phyloP scores from a whole-genome alignment of 2,329 filamentous ascomycete species.

The Trichophyton rubrum region DNA sequence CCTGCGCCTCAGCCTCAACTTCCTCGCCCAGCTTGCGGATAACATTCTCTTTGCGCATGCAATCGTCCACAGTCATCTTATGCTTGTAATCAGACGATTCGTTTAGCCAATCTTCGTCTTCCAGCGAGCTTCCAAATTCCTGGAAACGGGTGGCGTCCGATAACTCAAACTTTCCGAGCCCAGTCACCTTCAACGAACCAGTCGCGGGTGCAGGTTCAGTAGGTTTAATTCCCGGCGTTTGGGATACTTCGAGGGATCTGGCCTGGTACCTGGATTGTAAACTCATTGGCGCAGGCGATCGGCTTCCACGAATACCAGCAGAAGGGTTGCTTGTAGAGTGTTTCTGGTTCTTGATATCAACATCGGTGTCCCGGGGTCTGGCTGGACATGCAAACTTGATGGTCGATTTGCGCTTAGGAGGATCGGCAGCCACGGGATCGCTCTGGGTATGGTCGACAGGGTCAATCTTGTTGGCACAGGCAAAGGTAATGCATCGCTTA shows the following conservation, averaged over 20 bases:
- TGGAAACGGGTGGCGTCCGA: constrained; percentile 52
- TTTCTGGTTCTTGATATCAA: constrained; percentile 18
- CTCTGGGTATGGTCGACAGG: constrained; percentile 24
- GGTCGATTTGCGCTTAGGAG: constrained; percentile 31
- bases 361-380: constrained; percentile 19
- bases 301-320: constrained; percentile 22
- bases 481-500: constrained; percentile 87
- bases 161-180: constrained; percentile 29
- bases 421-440: constrained; percentile 22
- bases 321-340: constrained; percentile 17
- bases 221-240: not conserved
- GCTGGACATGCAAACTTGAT: constrained; percentile 38
- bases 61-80: constrained; percentile 80
- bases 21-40: constrained; percentile 79
- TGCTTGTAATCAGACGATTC: constrained; percentile 50
- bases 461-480: constrained; percentile 54
- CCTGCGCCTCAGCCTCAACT: constrained; percentile 74
- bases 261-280: constrained; percentile 8
- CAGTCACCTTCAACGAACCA: constrained; percentile 20
- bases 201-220: not conserved
- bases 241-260: not conserved
- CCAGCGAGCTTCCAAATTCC: constrained; percentile 75
- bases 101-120: constrained; percentile 85
- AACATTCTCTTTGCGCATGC: constrained; percentile 74
- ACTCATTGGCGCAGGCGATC: constrained; percentile 28